Conservation (phyloP, 306 rosid genomes). For the Pyrus communis region DNA sequence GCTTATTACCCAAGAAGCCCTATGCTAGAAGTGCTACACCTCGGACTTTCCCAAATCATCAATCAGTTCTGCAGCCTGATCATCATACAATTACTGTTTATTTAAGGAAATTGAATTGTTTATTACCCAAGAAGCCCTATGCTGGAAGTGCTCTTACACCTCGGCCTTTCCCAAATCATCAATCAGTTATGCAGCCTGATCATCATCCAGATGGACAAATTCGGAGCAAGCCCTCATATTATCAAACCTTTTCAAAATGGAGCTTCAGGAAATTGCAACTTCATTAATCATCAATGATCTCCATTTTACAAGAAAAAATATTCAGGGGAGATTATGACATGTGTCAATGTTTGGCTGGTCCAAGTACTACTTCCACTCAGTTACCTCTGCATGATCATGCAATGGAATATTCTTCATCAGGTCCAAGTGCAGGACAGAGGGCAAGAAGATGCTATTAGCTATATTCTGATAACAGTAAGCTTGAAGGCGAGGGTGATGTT, state of each 20-base stretch:
- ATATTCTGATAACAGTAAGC: too few species aligned
- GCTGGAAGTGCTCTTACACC: too few species aligned
- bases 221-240: not conserved
- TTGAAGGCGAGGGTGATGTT: too few species aligned
- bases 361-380: not conserved
- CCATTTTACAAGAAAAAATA: not conserved
- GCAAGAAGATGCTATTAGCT: too few species aligned
- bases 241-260: not conserved
- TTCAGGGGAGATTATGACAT: not conserved
- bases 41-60: too few species aligned
- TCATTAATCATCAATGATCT: not conserved
- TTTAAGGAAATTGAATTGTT: too few species aligned
- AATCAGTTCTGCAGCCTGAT: too few species aligned
- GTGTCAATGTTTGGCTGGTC: not conserved
- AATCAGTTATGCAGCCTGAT: not conserved
- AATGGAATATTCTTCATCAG: not conserved
- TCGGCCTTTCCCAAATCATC: not conserved
- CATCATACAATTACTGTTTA: too few species aligned
- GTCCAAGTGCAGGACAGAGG: too few species aligned
- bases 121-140: too few species aligned
- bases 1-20: too few species aligned
- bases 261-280: not conserved
- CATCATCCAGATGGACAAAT: not conserved
- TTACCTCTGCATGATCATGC: not conserved
- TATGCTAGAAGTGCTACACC: too few species aligned